These are phyloP conservation scores for Tolypocladium tundrense DNA, from an alignment of 2,329 filamentous ascomycete species.

Conservation along the genomic window DNA sequence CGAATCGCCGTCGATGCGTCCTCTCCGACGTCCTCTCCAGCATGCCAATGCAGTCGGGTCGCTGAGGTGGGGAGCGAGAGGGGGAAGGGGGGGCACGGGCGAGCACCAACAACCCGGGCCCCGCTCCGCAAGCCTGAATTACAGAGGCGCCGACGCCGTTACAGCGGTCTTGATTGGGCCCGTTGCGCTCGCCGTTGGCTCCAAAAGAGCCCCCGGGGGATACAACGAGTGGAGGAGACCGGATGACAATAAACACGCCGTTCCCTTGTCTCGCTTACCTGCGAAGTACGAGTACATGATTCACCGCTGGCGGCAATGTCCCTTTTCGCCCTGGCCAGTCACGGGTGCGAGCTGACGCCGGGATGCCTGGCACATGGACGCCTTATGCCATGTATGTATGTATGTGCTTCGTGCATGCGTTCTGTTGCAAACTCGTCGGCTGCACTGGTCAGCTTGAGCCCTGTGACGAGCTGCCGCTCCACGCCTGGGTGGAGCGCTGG, in stretches of 20 bases:
- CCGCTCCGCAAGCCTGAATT: not conserved
- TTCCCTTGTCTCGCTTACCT: not conserved
- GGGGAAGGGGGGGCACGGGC: not conserved
- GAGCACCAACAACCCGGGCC: not conserved
- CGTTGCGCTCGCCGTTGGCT: not conserved
- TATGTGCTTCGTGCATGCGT: slow-evolving; percentile 2
- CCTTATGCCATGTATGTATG: not conserved
- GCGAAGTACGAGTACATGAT: too few relatives aligned
- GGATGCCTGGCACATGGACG: not conserved
- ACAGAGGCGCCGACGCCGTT: not conserved
- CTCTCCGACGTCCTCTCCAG: not conserved
- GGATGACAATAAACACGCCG: not conserved
- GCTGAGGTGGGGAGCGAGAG: not conserved
- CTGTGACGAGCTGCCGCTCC: not conserved
- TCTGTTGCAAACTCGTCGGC: not conserved
- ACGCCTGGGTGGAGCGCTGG: not conserved
- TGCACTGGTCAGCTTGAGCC: not conserved
- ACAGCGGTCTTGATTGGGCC: not conserved
- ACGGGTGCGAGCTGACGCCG: not conserved
- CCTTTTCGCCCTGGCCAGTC: not conserved
- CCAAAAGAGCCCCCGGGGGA: not conserved
- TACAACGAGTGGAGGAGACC: not conserved
- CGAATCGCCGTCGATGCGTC: not conserved
- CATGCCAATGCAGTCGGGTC: not conserved
- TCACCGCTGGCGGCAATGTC: not conserved